Evolutionary conservation across 371 early-diverging fungal species (phyloP), one percentile per base, ranked within the genome.

Genomic region (Fennellomyces sp.): DNA sequence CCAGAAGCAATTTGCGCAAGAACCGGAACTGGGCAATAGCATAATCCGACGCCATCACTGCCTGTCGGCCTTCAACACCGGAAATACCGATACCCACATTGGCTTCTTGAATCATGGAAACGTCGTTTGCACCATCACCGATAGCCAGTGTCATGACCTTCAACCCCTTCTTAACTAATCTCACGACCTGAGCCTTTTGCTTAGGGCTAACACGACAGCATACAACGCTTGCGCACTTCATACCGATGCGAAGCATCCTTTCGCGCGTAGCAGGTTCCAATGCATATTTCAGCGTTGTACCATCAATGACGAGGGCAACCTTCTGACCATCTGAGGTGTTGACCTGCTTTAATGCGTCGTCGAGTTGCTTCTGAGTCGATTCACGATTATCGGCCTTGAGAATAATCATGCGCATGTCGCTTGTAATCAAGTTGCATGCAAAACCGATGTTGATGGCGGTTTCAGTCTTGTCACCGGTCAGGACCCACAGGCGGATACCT

Each of bases 121-220:
- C 96, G 69, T 97, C 97, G 69, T 97, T 97, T 11, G 94, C 95
- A 36, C 96, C 93, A 75, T 97, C 94, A 21, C 97, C 96, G 28
- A 95, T 90, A 8, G 95, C 89, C 38, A 91, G 63, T 1, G 91
- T 90, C 86, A 93, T 85, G 8, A 87, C 89, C 11, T 85, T 80
- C 0, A 76, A 36, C 12, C 75, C 71, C 28, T 68, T 69, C 27
- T 76, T 74, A 1, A 81, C 78, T 19, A 78, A 35, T 12, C 63
- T 53, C 13, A 95, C 94, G 0, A 97, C 93, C 65, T 89, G 72
- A 1, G 94, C 94, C 78, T 97, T 97, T 66, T 96, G 94, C 56
- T 89, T 73, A 3, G 97, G 97, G 45, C 91, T 89, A 13, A 95
- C 92, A 63, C 97, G 91, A 69, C 94, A 95, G 59, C 90, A 95